These are phyloP conservation scores for Pyrenula aspistea DNA, from an alignment of 495 filamentous ascomycete species.

Conservation along the genomic window DNA sequence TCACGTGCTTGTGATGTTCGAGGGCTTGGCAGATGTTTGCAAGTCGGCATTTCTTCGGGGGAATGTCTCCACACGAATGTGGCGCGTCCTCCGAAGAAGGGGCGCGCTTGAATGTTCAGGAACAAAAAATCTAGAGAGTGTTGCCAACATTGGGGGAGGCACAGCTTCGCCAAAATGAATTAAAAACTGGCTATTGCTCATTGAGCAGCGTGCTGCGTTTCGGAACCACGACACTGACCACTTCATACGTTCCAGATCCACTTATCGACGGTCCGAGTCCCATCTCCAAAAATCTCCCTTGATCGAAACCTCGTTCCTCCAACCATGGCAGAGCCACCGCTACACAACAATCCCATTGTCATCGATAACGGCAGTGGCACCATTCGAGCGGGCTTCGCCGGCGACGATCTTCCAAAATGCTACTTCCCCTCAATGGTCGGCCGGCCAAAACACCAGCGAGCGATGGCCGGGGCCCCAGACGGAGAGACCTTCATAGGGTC, in stretches of 20 bases:
- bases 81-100: background rate
- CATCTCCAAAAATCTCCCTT: conserved; percentile 8
- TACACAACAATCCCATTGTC: conserved; percentile 95
- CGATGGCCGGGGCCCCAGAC: conserved; percentile 89
- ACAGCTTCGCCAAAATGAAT: too few species aligned
- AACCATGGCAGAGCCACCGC: conserved; percentile 64
- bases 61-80: background rate
- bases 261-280: conserved; percentile 2
- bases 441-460: conserved; percentile 90
- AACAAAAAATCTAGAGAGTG: background rate
- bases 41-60: too few species aligned
- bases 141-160: too few species aligned
- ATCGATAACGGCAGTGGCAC: conserved; percentile 98
- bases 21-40: too few species aligned
- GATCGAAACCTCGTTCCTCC: conserved; percentile 13
- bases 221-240: background rate
- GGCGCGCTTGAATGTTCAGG: background rate
- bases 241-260: background rate
- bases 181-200: too few species aligned
- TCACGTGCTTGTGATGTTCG: too few species aligned
- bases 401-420: conserved; percentile 89
- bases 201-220: too few species aligned
- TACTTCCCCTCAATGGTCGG: conserved; percentile 98
- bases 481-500: conserved; percentile 96
- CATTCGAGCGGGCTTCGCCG: conserved; percentile 92